phyloP scores from a whole-genome alignment of 2,329 filamentous ascomycete species.

The Cryphonectria japonica region DNA sequence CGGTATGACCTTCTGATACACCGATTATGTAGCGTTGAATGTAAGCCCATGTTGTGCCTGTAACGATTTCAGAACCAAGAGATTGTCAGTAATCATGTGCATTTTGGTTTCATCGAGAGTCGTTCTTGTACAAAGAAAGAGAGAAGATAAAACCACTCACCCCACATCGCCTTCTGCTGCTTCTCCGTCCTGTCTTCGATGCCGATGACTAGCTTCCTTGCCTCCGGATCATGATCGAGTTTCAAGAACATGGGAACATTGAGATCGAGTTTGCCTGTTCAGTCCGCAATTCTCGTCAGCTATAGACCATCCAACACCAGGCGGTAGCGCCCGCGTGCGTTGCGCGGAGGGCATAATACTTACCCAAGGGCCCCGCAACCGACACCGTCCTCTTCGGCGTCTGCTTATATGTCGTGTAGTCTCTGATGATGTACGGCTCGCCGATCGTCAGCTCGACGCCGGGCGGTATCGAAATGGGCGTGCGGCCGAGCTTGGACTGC shows the following conservation, averaged over 20 bases:
- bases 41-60: slow-evolving; percentile 88
- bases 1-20: slow-evolving; percentile 94
- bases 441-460: slow-evolving; percentile 78
- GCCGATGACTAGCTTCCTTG: slow-evolving; percentile 67
- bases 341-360: slow-evolving; percentile 33
- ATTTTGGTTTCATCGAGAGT: neutral
- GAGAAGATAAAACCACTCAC: slow-evolving; percentile 48
- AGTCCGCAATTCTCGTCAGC: slow-evolving; percentile 24
- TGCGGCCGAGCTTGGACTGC: slow-evolving; percentile 83
- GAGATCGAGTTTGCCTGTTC: slow-evolving; percentile 72
- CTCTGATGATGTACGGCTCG: slow-evolving; percentile 58
- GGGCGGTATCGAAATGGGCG: slow-evolving; percentile 78
- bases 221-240: slow-evolving; percentile 67
- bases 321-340: slow-evolving; percentile 9
- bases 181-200: slow-evolving; percentile 70
- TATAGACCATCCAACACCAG: slow-evolving; percentile 28
- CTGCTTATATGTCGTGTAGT: slow-evolving; percentile 62
- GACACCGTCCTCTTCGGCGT: slow-evolving; percentile 70
- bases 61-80: slow-evolving; percentile 5
- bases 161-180: slow-evolving; percentile 95
- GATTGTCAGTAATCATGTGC: slow-evolving; percentile 32
- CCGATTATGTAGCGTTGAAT: slow-evolving; percentile 89
- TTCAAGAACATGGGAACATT: slow-evolving; percentile 79
- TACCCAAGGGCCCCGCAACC: slow-evolving; percentile 81
- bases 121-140: neutral